Conservation (phyloP, 2,329 filamentous ascomycete species). For the Cladosporium cucumerinum region DNA sequence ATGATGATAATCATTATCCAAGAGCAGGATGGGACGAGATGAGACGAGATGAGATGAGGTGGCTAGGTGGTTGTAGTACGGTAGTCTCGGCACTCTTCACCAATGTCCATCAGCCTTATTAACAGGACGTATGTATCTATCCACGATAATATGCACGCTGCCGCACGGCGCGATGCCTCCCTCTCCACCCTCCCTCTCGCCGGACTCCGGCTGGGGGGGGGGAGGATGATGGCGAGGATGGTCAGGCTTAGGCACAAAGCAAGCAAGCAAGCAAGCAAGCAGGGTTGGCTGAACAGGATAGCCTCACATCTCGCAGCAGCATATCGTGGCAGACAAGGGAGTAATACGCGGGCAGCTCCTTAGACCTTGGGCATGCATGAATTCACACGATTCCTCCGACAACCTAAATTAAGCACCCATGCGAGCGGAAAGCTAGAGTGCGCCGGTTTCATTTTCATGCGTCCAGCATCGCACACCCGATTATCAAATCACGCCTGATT, state of each 20-base stretch:
- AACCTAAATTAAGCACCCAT: slow-evolving; percentile 17
- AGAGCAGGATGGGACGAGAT: background rate
- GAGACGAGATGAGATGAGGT: background rate
- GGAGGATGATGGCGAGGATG: background rate
- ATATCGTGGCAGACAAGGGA: background rate
- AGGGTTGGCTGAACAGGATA: too few species aligned
- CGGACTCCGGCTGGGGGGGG: background rate
- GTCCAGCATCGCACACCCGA: background rate
- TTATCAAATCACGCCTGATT: background rate
- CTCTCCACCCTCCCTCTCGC: background rate
- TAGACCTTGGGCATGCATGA: background rate
- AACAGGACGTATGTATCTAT: background rate
- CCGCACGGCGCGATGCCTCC: background rate
- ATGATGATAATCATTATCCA: background rate
- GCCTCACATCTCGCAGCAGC: background rate
- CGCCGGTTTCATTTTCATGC: slow-evolving; percentile 1
- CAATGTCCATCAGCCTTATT: background rate
- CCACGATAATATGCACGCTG: background rate
- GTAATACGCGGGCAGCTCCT: background rate
- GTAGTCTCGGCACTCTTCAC: background rate
- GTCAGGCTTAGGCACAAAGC: background rate
- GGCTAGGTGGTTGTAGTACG: background rate
- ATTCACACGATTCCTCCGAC: slow-evolving; percentile 11
- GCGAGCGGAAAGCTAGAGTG: background rate
- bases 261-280: background rate